These are phyloP conservation scores for Claviceps sp. DNA, from an alignment of 2,329 filamentous ascomycete species.

Conservation along the genomic window DNA sequence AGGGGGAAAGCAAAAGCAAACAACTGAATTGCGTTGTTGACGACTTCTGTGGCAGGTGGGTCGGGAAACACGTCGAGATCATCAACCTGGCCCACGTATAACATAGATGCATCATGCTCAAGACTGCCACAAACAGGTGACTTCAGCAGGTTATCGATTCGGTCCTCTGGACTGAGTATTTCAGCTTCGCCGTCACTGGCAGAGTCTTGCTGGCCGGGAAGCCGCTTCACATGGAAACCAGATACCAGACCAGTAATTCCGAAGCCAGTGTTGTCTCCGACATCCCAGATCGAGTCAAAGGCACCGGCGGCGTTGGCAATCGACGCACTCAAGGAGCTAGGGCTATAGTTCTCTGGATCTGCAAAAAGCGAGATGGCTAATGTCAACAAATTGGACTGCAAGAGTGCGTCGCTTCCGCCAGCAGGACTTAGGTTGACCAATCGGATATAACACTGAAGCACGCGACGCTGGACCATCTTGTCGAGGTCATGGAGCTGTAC, in stretches of 20 bases:
- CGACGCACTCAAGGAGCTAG: slow-evolving; percentile 73
- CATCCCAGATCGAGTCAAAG: slow-evolving; percentile 91
- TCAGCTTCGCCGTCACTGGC: slow-evolving; percentile 31
- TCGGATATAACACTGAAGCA: slow-evolving; percentile 89
- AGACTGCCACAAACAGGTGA: slow-evolving; percentile 70
- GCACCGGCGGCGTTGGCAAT: slow-evolving; percentile 82
- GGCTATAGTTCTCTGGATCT: slow-evolving; percentile 77
- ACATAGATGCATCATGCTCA: slow-evolving; percentile 75
- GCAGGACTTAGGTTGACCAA: slow-evolving; percentile 78
- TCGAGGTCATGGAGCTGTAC: slow-evolving; percentile 83
- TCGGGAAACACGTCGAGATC: slow-evolving; percentile 43
- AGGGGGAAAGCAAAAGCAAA: slow-evolving; percentile 86
- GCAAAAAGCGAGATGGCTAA: slow-evolving; percentile 85
- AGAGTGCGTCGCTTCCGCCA: slow-evolving; percentile 69
- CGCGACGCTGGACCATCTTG: slow-evolving; percentile 82
- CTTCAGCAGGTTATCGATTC: slow-evolving; percentile 46
- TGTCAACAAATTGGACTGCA: slow-evolving; percentile 84
- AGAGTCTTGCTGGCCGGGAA: slow-evolving; percentile 54
- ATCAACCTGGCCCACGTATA: slow-evolving; percentile 48
- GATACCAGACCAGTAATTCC: slow-evolving; percentile 77
- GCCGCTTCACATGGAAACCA: slow-evolving; percentile 57
- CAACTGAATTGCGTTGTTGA: slow-evolving; percentile 84
- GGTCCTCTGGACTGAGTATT: slow-evolving; percentile 46
- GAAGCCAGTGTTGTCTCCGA: slow-evolving; percentile 88
- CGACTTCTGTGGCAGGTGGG: slow-evolving; percentile 80